Conservation (phyloP, 2,329 filamentous ascomycete species). For the Fusarium sp. region DNA sequence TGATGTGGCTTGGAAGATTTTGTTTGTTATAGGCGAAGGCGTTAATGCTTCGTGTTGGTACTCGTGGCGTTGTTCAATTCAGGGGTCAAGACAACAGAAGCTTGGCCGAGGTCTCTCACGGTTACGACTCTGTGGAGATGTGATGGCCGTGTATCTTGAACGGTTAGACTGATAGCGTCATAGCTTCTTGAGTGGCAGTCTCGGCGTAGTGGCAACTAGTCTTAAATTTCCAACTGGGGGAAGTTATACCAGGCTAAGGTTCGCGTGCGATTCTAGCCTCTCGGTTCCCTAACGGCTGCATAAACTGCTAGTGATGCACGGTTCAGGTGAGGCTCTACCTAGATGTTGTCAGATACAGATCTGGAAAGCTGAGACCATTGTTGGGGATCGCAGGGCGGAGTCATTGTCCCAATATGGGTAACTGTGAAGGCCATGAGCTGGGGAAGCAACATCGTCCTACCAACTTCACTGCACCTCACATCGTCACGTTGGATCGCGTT, state of each 20-base stretch:
- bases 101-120: neutral
- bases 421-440: neutral
- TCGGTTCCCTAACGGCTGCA: neutral
- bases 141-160: neutral
- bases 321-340: conserved; percentile 1
- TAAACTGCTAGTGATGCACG: neutral
- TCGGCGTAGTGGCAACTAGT: neutral
- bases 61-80: neutral
- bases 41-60: neutral
- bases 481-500: neutral
- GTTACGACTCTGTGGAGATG: too few relatives aligned
- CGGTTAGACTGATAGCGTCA: too few relatives aligned
- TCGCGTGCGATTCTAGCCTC: neutral
- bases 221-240: too few relatives aligned
- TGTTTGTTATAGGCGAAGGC: neutral
- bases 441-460: neutral
- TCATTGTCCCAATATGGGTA: neutral
- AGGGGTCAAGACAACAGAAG: too few relatives aligned
- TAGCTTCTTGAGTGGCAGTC: accelerated
- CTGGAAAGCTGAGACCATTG: neutral
- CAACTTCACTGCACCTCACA: neutral
- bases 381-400: neutral
- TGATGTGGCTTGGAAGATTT: neutral
- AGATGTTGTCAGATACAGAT: neutral
- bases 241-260: too few relatives aligned